Conservation (phyloP, 768 basidiomycete species). For the Floccularia luteovirens region DNA sequence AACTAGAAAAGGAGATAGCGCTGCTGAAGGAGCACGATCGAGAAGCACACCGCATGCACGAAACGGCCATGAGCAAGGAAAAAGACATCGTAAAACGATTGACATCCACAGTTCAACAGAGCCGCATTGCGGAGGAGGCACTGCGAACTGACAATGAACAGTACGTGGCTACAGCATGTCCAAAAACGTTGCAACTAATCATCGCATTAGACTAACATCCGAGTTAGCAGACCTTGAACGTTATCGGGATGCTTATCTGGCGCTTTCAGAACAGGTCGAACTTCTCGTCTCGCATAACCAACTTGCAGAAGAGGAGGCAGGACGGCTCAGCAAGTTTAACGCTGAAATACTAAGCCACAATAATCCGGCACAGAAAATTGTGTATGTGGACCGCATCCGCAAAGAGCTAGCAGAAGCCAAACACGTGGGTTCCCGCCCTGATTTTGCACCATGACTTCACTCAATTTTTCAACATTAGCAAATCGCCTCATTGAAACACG, state of each 20-base stretch:
- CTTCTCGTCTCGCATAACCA: slow-evolving; percentile 62
- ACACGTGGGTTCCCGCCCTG: slow-evolving; percentile 47
- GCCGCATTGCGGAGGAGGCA: slow-evolving; percentile 57
- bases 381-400: slow-evolving; percentile 81
- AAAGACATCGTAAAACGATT: slow-evolving; percentile 39
- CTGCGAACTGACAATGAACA: slow-evolving; percentile 61
- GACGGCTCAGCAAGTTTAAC: slow-evolving; percentile 71
- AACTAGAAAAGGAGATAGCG: slow-evolving; percentile 31
- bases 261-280: slow-evolving; percentile 55
- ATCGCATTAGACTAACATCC: slow-evolving; percentile 23
- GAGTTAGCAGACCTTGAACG: slow-evolving; percentile 55
- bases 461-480: slow-evolving; percentile 29
- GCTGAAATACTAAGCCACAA: slow-evolving; percentile 80
- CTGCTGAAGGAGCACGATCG: slow-evolving; percentile 12
- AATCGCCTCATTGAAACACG: slow-evolving; percentile 36
- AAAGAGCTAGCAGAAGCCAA: slow-evolving; percentile 74
- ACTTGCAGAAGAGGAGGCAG: slow-evolving; percentile 75
- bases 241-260: slow-evolving; percentile 67
- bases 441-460: neutral
- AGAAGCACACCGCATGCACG: slow-evolving; percentile 13
- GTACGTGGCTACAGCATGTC: slow-evolving; percentile 32
- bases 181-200: slow-evolving; percentile 2
- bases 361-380: slow-evolving; percentile 80
- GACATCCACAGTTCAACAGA: slow-evolving; percentile 41
- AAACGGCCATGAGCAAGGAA: slow-evolving; percentile 34